Base-by-base conservation (phyloP, 2,329 filamentous ascomycete genomes). In the Exophiala aquamarina region DNA sequence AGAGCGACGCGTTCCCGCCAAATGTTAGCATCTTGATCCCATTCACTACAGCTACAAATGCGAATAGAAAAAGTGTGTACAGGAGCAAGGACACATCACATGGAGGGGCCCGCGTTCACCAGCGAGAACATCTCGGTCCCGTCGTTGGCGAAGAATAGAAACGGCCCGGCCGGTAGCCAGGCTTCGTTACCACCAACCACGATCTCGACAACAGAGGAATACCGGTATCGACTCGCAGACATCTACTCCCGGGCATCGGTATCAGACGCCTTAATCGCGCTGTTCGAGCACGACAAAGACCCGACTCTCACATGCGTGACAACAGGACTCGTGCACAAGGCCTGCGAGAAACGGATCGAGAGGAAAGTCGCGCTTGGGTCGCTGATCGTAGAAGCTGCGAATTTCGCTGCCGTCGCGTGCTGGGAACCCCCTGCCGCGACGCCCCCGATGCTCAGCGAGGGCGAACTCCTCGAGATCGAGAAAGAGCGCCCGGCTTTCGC, bases 351-450 rank as follows among this genome's bases (percentile, higher is more conserved):
- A 11, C 45, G 52, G 10, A 33, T 55, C 17, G 46, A 49, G 9
- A 35, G 21, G 32, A 52, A 52, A 42, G 29, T 55, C 14, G 36
- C 33, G n/a, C 45, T 34, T 8, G 52, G 49, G 1, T 32, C 45
- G 13, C 17, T 41, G 10, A 35, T 56, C 10, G 53, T 54, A 28
- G 50, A 51, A 36, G 53, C 53, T 10, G 37, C 20, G 20, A 38
- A 51, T 26, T 56, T 54, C 38, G 53, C 50, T 6, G 53, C 50
- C 7, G 41, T 53, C 21, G 53, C 50, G 21, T 56, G 53, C 44
- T 56, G 53, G 53, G 47, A 50, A 37, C 53, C 53, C 3, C 53
- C 53, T 7, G 18, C 39, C 5, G 40, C 45, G 3, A 47, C 28
- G 13, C 42, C 39, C 10, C 29, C 35, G 1, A 20, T 41, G 5